These are phyloP conservation scores for Starmerella khaoyaiensis DNA, from an alignment of 805 yeast species.

Conservation along the genomic window DNA sequence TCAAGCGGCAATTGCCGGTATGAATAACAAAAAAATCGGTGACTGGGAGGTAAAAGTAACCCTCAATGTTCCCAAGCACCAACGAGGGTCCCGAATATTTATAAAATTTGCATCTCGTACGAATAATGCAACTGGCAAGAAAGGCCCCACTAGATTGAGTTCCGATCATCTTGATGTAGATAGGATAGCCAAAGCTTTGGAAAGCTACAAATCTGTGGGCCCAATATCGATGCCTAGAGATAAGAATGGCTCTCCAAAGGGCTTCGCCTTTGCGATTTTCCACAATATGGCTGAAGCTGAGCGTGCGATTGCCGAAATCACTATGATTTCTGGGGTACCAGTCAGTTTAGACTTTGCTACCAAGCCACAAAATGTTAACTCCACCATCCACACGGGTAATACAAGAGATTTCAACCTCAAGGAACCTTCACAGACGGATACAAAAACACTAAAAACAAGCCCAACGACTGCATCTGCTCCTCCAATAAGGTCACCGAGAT, in stretches of 20 bases:
- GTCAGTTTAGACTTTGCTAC: conserved; percentile 36
- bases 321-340: conserved; percentile 31
- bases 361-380: too few relatives aligned
- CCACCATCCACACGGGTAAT: conserved; percentile 5
- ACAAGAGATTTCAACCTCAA: background rate
- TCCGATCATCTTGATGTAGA: too few relatives aligned
- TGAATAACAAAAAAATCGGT: conserved; percentile 20
- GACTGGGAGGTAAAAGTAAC: conserved; percentile 38
- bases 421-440: background rate
- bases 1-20: conserved; percentile 16
- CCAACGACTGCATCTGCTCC: background rate
- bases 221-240: too few relatives aligned
- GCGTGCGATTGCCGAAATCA: conserved; percentile 39
- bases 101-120: conserved; percentile 36
- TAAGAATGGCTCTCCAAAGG: conserved; percentile 31
- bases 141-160: conserved; percentile 31
- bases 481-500: too few relatives aligned
- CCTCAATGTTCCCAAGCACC: conserved; percentile 48
- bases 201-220: too few relatives aligned
- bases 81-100: conserved; percentile 35
- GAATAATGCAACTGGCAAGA: conserved; percentile 20
- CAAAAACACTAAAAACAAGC: background rate
- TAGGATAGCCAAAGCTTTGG: too few relatives aligned
- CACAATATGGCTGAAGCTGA: conserved; percentile 32
- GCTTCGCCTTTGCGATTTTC: conserved; percentile 46